Evolutionary conservation across 805 yeast genomes (phyloP), one percentile per base, ranked within the genome.

Genomic region (Lachancea meyersii): DNA sequence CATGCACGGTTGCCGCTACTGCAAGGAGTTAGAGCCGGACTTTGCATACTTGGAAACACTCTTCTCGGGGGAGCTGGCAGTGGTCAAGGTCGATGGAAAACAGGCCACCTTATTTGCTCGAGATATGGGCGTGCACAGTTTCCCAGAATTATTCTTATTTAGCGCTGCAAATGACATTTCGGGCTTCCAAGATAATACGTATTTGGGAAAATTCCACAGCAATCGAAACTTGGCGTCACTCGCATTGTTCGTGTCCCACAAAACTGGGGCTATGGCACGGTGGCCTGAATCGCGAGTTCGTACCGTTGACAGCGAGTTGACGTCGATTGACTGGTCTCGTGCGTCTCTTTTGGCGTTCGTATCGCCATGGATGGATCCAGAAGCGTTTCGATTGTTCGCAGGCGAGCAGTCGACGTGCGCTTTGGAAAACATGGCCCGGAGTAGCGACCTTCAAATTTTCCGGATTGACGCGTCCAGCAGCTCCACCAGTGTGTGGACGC

Each of bases 91-190:
- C 10, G 60, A 68, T 26, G 72, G 64, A 2, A 53, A 58, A 10
- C 43, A 51, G 10, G 65, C 65, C 48, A 56, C 53, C 28, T 53
- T 67, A 14, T 57, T 75, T 5, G 58, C 70, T 30, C 51, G 50
- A 26, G 55, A 69, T 37, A 75, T 76, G 45, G 51, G 54, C 13
- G 61, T 79, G 3, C 46, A 50, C 9, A 68, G 66, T 16, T 79
- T 65, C 53, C 86, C 86, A 1, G 63, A 72, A 1, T 44, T 79
- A 38, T 68, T 70, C 49, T 52, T 79, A 5, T 70, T 74, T 46
- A 58, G 70, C 26, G 16, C 31, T 11, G 31, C 16, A 7, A 10
- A 10, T 10, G 26, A 23, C 26, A 6, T 23, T 10, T 10, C 6
- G 26, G 26, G 10, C 26, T 26, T 14, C 28, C 5, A 10, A 10